Percentiles rank a stretch among this genome's conserved stretches.
Conservation (phyloP, 2,329 filamentous ascomycete genomes). For the Aotearoamyces nothofagi region DNA sequence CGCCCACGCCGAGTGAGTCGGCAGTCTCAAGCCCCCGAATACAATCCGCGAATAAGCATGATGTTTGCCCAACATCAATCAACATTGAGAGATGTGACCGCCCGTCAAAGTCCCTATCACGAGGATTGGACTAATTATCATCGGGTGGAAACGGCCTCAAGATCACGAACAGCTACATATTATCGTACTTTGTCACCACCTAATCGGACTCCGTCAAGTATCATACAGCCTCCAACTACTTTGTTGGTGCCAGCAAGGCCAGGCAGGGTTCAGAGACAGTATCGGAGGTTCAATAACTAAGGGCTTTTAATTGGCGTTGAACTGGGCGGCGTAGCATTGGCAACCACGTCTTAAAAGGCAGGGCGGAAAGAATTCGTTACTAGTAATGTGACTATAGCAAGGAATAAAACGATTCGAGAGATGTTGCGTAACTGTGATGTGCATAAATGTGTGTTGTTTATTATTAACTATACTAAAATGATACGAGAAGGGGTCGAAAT, state of each 20-base stretch:
- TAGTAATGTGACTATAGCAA: no score
- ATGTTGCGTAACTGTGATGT: no score
- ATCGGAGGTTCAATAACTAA: no score
- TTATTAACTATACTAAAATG: no score
- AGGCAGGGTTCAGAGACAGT: constrained; percentile 2
- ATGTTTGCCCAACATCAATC: constrained; percentile 18
- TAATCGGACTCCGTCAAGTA: background rate
- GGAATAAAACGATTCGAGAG: no score
- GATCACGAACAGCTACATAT: constrained; percentile 2
- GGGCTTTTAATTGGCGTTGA: no score
- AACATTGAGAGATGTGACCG: constrained; percentile 2
- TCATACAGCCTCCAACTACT: constrained; percentile 1
- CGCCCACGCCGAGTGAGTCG: constrained; percentile 6
- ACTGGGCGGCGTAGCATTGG: no score
- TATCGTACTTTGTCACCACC: constrained; percentile 1
- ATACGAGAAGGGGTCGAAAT: no score
- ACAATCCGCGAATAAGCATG: constrained; percentile 17
- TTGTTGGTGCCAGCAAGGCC: constrained; percentile 1
- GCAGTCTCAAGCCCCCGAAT: constrained; percentile 8
- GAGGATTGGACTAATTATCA: constrained; percentile 1
- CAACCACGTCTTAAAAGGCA: no score
- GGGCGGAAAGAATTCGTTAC: no score
- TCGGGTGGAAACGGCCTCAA: constrained; percentile 1
- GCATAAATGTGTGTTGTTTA: no score
- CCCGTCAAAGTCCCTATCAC: constrained; percentile 2